These are phyloP conservation scores for Liquidambar formosana DNA, from an alignment of 164 flowering plant genomes.

Conservation along the genomic window DNA sequence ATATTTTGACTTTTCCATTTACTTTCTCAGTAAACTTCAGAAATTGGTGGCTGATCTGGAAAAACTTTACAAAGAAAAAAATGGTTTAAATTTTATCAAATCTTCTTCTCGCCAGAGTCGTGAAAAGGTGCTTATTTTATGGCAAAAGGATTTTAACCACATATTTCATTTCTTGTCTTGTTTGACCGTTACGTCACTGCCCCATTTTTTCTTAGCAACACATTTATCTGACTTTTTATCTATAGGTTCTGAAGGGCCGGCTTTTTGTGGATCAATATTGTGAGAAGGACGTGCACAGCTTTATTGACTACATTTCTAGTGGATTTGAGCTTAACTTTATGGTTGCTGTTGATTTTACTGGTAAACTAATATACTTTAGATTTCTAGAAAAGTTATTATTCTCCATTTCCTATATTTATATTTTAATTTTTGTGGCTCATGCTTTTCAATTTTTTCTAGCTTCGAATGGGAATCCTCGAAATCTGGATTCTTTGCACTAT, in stretches of 20 bases:
- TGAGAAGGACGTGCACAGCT: slow-evolving; percentile 67
- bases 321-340: slow-evolving; percentile 93
- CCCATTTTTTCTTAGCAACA: background rate
- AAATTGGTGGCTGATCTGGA: slow-evolving; percentile 68
- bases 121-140: slow-evolving; percentile 50
- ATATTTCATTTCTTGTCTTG: background rate
- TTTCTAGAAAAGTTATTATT: background rate
- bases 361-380: slow-evolving; percentile 29
- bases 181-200: background rate
- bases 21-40: slow-evolving; percentile 61
- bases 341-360: slow-evolving; percentile 98
- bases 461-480: slow-evolving; percentile 85
- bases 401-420: background rate
- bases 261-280: slow-evolving; percentile 66
- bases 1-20: background rate
- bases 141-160: background rate
- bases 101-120: slow-evolving; percentile 36
- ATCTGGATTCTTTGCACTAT: slow-evolving; percentile 77
- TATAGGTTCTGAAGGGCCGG: slow-evolving; percentile 72
- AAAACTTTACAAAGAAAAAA: slow-evolving; percentile 47
- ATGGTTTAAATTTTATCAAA: slow-evolving; percentile 50
- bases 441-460: slow-evolving; percentile 37
- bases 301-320: slow-evolving; percentile 85
- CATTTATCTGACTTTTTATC: background rate
- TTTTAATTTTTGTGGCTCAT: background rate